These are phyloP conservation scores for Scytalidium sp. DNA, from an alignment of 2,329 filamentous ascomycete genomes.

Conservation along the genomic window DNA sequence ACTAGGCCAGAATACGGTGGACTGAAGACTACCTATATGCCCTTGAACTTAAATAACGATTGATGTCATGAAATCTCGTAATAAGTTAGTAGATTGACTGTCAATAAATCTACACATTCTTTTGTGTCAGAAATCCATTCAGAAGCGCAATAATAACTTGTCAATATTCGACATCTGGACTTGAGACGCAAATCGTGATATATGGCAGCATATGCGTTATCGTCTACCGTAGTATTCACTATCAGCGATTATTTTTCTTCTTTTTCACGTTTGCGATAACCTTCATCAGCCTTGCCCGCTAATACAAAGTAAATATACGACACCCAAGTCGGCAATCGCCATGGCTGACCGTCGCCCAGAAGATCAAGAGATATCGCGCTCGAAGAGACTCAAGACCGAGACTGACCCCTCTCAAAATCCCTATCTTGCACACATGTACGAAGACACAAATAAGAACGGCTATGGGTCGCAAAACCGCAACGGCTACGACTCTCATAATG, in stretches of 20 bases:
- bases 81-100: too few relatives aligned
- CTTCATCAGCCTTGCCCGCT: conserved; percentile 17
- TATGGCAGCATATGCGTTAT: background rate
- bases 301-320: conserved; percentile 21
- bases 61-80: too few relatives aligned
- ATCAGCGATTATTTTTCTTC: background rate
- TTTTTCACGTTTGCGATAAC: background rate
- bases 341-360: conserved; percentile 59
- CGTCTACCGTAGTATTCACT: background rate
- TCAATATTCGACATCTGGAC: too few relatives aligned
- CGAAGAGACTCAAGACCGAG: conserved; percentile 41
- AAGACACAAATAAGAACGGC: conserved; percentile 33
- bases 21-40: background rate
- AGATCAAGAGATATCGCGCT: conserved; percentile 42
- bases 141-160: too few relatives aligned
- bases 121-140: too few relatives aligned
- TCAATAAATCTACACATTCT: too few relatives aligned
- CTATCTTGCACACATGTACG: conserved; percentile 88
- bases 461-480: conserved; percentile 34
- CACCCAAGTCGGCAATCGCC: conserved; percentile 15
- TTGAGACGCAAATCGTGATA: background rate
- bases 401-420: conserved; percentile 65
- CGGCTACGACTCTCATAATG: conserved; percentile 28
- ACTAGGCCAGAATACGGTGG: background rate
- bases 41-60: background rate